phyloP scores from a whole-genome alignment of 371 early-diverging fungal genomes.

The Mucor velutinosus region DNA sequence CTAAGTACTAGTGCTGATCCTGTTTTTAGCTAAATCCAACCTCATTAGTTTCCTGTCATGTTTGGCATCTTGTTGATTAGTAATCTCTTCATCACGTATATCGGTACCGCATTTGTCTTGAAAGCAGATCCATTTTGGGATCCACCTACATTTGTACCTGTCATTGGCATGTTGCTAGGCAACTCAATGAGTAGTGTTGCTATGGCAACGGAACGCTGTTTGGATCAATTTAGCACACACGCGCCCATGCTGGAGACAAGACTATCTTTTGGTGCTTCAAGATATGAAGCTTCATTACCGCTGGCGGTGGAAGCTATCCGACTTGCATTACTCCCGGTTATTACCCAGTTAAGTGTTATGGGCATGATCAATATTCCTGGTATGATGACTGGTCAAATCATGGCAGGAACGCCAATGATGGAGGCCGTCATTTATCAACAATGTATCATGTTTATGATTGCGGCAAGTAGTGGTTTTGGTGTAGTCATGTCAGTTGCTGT shows the following conservation, averaged over 20 bases:
- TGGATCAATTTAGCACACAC: constrained; percentile 66
- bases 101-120: constrained; percentile 70
- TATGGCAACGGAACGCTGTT: constrained; percentile 68
- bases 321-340: constrained; percentile 76
- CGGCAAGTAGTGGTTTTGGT: constrained; percentile 69
- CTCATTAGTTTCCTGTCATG: constrained; percentile 48
- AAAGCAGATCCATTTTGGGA: constrained; percentile 72
- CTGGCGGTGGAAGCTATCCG: constrained; percentile 76
- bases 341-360: constrained; percentile 83
- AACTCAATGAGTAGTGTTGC: constrained; percentile 85
- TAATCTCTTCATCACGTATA: constrained; percentile 49
- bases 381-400: constrained; percentile 89
- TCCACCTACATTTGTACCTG: constrained; percentile 83
- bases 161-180: constrained; percentile 86
- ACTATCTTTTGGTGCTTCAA: constrained; percentile 78
- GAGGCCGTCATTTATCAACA: constrained; percentile 85
- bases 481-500: constrained; percentile 64
- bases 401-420: constrained; percentile 80
- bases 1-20: not conserved
- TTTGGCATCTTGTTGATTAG: constrained; percentile 50
- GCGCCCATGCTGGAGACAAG: constrained; percentile 74
- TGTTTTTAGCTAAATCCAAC: not conserved
- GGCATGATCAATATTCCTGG: constrained; percentile 91
- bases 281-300: constrained; percentile 84
- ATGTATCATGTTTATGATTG: constrained; percentile 84